These are phyloP conservation scores for Ophiocytium majus DNA, from an alignment of 352 stramenopile species.

Conservation along the genomic window DNA sequence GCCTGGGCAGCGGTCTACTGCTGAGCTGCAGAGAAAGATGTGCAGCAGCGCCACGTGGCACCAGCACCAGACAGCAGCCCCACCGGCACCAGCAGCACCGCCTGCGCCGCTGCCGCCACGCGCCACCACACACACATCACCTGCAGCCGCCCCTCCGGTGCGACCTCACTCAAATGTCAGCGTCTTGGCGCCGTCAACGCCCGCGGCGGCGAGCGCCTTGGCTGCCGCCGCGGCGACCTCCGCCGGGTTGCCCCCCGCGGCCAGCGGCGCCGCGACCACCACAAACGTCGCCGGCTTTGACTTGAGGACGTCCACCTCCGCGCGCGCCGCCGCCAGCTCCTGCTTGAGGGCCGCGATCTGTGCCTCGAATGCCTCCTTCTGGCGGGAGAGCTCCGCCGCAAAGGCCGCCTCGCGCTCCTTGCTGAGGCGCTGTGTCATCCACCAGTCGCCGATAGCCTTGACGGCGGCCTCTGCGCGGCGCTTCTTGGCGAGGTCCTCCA, in stretches of 20 bases:
- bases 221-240: not conserved
- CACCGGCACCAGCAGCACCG: no score
- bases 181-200: not conserved
- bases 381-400: not conserved
- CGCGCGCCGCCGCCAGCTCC: not conserved
- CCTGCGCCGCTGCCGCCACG: no score
- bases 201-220: not conserved
- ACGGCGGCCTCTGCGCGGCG: not conserved
- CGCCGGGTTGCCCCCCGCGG: not conserved
- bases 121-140: no score
- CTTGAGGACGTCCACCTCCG: not conserved
- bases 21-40: no score
- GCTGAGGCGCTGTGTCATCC: not conserved
- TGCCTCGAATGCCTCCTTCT: not conserved
- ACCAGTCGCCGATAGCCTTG: not conserved
- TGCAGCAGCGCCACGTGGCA: no score
- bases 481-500: not conserved
- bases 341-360: not conserved
- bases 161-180: not conserved
- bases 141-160: no score
- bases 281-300: not conserved
- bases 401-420: conserved; percentile 1
- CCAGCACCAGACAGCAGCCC: no score
- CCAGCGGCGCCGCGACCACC: conserved; percentile 6
- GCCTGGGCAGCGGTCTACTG: no score